phyloP scores from a whole-genome alignment of 2,329 filamentous ascomycete genomes.

The Diaporthe ampelina region DNA sequence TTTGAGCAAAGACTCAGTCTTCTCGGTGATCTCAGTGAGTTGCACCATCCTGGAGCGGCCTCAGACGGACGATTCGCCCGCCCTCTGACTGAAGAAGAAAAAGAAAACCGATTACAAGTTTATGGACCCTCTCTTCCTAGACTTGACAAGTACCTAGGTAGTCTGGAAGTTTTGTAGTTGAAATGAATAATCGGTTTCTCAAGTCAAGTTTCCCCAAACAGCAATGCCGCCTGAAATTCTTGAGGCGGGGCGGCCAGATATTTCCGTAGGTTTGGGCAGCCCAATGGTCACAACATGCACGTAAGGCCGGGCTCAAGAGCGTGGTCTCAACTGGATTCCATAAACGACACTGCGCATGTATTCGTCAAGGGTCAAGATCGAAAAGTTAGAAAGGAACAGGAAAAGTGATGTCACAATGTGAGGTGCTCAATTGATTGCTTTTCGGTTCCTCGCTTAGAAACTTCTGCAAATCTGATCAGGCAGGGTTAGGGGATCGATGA shows the following conservation, averaged over 20 bases:
- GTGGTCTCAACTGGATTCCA: background rate
- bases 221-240: slow-evolving; percentile 26
- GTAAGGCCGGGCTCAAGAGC: background rate
- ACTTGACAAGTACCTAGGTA: background rate
- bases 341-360: background rate
- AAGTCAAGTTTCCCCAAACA: slow-evolving; percentile 1
- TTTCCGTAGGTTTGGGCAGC: slow-evolving; percentile 27
- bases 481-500: background rate
- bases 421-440: background rate
- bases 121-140: no score
- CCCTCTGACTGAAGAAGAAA: background rate
- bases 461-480: background rate
- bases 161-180: background rate
- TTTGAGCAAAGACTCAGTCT: slow-evolving; percentile 33
- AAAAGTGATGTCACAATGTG: background rate
- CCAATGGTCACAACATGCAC: background rate
- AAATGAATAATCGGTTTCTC: background rate
- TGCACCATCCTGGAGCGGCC: slow-evolving; percentile 34
- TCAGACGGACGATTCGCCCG: background rate
- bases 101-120: background rate
- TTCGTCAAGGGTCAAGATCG: background rate
- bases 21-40: slow-evolving; percentile 37
- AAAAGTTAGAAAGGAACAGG: background rate
- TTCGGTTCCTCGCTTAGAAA: background rate
- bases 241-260: slow-evolving; percentile 36